A percentile compares a stretch with the other conserved stretches of the same genome.
Evolutionary conservation across 352 stramenopile genomes (phyloP).

Genomic region (Bremia lactucae): DNA sequence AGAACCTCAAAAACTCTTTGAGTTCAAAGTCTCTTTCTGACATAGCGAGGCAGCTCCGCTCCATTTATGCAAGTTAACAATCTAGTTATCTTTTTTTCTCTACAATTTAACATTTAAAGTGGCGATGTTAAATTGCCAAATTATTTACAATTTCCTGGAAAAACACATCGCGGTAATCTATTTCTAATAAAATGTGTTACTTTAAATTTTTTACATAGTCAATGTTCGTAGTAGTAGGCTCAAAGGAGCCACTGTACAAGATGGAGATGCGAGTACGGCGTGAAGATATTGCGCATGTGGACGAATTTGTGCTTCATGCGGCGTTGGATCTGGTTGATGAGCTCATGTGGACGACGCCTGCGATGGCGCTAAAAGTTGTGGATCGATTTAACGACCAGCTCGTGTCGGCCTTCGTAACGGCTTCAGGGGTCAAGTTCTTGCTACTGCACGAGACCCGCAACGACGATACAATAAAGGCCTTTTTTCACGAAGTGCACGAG

Average conservation of each 20-base stretch:
- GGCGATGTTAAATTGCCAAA: background rate
- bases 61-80: no score
- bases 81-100: no score
- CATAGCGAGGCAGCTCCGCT: no score
- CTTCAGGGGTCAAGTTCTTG: conserved; percentile 93
- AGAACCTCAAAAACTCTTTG: no score
- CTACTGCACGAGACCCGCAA: conserved; percentile 90
- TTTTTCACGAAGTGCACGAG: conserved; percentile 96
- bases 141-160: background rate
- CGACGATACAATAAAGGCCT: conserved; percentile 92
- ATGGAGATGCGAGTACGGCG: conserved; percentile 74
- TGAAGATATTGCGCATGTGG: conserved; percentile 86
- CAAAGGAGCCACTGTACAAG: conserved; percentile 81
- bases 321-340: conserved; percentile 94
- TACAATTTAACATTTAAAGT: no score
- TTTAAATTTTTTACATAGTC: conserved; percentile 14
- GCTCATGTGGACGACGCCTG: conserved; percentile 88
- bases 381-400: conserved; percentile 96
- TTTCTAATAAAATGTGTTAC: conserved; percentile 4
- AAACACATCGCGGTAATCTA: background rate
- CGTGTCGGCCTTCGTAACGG: conserved; percentile 93
- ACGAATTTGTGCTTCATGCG: conserved; percentile 98
- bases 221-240: conserved; percentile 80
- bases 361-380: conserved; percentile 88
- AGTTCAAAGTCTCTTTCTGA: no score